A percentile compares a stretch with the other conserved stretches of the same genome.
Evolutionary conservation across 495 filamentous ascomycete species (phyloP).

Genomic region (Penicillium cataractarum): DNA sequence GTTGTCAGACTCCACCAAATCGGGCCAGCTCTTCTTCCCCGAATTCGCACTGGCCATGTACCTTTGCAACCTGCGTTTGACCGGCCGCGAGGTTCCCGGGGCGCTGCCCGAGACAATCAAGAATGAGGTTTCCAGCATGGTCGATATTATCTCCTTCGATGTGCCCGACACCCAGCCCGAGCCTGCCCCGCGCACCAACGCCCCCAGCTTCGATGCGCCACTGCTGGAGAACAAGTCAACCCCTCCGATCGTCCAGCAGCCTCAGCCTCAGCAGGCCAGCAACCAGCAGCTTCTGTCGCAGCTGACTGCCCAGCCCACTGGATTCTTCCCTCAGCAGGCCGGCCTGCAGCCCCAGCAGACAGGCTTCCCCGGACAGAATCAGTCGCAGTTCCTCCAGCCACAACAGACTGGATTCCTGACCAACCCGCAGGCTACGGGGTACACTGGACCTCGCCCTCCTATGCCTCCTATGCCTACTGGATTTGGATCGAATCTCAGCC

Average conservation of each 20-base stretch:
- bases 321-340: slow-evolving; percentile 60
- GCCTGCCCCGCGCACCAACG: slow-evolving; percentile 62
- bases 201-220: slow-evolving; percentile 75
- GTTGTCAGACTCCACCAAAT: slow-evolving; percentile 95
- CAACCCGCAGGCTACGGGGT: slow-evolving; percentile 63
- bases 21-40: slow-evolving; percentile 94
- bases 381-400: slow-evolving; percentile 45
- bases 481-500: slow-evolving; percentile 67
- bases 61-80: slow-evolving; percentile 90
- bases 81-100: slow-evolving; percentile 78
- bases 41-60: slow-evolving; percentile 99
- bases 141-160: slow-evolving; percentile 97
- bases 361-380: slow-evolving; percentile 47
- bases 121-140: slow-evolving; percentile 99
- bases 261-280: slow-evolving; percentile 75
- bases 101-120: slow-evolving; percentile 79
- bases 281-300: slow-evolving; percentile 78
- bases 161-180: slow-evolving; percentile 74
- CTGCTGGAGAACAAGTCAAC: slow-evolving; percentile 63
- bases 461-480: slow-evolving; percentile 96
- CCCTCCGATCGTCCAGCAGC: slow-evolving; percentile 79
- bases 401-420: slow-evolving; percentile 54
- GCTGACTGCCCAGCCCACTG: slow-evolving; percentile 71
- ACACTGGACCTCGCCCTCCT: slow-evolving; percentile 79
- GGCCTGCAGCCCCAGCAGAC: slow-evolving; percentile 58